Base-by-base conservation (phyloP, 441 rosid species). In the Theobroma grandiflorum region DNA sequence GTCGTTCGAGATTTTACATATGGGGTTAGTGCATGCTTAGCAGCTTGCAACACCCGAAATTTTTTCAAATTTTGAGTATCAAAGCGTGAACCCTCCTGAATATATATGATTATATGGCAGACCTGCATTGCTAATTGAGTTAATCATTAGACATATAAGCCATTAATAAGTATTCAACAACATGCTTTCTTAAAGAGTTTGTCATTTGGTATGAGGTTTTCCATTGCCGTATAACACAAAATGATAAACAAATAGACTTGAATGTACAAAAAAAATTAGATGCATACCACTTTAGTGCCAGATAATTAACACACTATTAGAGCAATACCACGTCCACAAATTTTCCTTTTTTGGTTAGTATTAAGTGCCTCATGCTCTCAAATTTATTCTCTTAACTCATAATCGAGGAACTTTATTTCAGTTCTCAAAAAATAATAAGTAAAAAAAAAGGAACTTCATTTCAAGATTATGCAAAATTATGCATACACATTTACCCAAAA, bases 41-140 rank as follows among this genome's bases (percentile, higher is more conserved):
- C 90, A 64, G 94, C 87, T 87, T 94, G 98, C 75, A 94, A 84
- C 33, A 93, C 86, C 77, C 95, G 90, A 49, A 94, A 91, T 61
- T 88, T 91, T 85, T 90, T 88, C 94, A 94, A 88, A 62, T 76
- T 75, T 81, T 85, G 89, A 75, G 92, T 87, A 77, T 91, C 91
- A 63, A 94, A 88, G 65, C 87, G 87, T 40, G 95, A 89, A 43
- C 95, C 95, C 78, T 93, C 96, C 78, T 85, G 91, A 59, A 93
- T 84, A 81, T 89, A 89, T 69, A 94, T 72, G 71, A 94, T 81
- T 71, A 91, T 84, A 89, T 94, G 98, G 85, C 97, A 94, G 37
- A 93, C 98, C 98, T 94, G 97, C 95, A 91, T 80, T 80, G 80
- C 86, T 84, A 84, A 87, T 82, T 53, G 65, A 76, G 76, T 80